Conservation (phyloP, 306 rosid species). For the Cucurbita ficifolia region DNA sequence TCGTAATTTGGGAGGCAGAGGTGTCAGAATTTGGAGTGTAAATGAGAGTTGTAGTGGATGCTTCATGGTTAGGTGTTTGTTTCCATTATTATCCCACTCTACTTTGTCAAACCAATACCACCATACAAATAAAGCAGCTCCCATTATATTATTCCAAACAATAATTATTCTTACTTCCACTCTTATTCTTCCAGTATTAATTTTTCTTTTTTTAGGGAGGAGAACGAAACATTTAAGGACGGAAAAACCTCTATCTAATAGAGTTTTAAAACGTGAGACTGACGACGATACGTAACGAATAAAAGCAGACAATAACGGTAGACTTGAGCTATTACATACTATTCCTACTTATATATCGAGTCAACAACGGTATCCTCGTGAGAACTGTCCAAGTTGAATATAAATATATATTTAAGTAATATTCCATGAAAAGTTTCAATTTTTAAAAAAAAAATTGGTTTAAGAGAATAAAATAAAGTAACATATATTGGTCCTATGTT, state of each 20-base stretch:
- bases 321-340: no score
- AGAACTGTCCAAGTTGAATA: no score
- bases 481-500: neutral
- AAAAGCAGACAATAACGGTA: no score
- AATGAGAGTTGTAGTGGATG: neutral
- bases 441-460: no score
- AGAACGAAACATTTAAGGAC: no score
- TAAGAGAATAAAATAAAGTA: neutral
- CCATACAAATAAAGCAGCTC: neutral
- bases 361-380: no score
- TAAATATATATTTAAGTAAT: no score
- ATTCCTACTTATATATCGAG: no score
- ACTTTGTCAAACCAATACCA: slow-evolving; percentile 12
- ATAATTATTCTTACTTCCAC: neutral
- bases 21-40: neutral
- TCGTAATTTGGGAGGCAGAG: neutral
- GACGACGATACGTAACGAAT: no score
- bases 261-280: no score
- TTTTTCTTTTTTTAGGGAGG: neutral
- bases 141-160: neutral
- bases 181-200: neutral
- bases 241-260: no score
- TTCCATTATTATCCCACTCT: slow-evolving; percentile 23
- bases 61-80: slow-evolving; percentile 5
- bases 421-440: no score